These are phyloP conservation scores for Nannizzia gypsea DNA, from an alignment of 2,329 filamentous ascomycete genomes.

Conservation along the genomic window DNA sequence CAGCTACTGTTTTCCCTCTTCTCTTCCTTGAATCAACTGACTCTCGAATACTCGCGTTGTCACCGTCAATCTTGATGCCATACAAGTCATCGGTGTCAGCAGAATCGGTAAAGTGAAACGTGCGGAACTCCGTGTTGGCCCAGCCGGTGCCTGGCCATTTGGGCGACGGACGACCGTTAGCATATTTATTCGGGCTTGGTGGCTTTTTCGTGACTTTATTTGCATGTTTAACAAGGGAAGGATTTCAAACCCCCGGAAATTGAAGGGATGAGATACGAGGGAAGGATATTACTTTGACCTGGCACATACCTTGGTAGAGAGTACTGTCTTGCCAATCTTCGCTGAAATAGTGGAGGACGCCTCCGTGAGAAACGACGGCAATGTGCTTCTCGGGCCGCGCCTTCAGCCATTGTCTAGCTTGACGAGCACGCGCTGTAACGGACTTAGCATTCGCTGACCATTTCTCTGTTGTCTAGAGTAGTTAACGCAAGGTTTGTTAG, in stretches of 20 bases:
- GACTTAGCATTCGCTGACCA: slow-evolving; percentile 39
- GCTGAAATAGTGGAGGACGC: slow-evolving; percentile 73
- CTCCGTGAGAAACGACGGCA: slow-evolving; percentile 69
- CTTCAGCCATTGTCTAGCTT: slow-evolving; percentile 48
- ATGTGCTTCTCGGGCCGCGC: slow-evolving; percentile 51
- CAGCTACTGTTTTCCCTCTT: slow-evolving; percentile 25
- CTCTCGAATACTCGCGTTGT: slow-evolving; percentile 33
- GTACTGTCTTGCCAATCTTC: slow-evolving; percentile 60
- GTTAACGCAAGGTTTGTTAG: background rate
- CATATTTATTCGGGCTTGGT: slow-evolving; percentile 15
- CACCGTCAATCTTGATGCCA: slow-evolving; percentile 24
- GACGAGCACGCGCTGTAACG: slow-evolving; percentile 50
- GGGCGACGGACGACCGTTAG: slow-evolving; percentile 15
- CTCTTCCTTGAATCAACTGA: slow-evolving; percentile 31
- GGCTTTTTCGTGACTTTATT: slow-evolving; percentile 16
- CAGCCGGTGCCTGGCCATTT: slow-evolving; percentile 52
- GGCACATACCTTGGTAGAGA: slow-evolving; percentile 35
- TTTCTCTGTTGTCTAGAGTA: slow-evolving; percentile 24
- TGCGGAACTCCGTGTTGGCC: slow-evolving; percentile 61
- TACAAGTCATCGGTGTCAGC: slow-evolving; percentile 38
- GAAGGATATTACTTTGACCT: background rate
- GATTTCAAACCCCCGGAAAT: slow-evolving; percentile 3
- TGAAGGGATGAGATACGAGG: background rate
- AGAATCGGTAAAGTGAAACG: slow-evolving; percentile 51
- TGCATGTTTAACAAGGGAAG: background rate